phyloP scores from a whole-genome alignment of 2,329 filamentous ascomycete species.

The Cladosporium oxysporum region DNA sequence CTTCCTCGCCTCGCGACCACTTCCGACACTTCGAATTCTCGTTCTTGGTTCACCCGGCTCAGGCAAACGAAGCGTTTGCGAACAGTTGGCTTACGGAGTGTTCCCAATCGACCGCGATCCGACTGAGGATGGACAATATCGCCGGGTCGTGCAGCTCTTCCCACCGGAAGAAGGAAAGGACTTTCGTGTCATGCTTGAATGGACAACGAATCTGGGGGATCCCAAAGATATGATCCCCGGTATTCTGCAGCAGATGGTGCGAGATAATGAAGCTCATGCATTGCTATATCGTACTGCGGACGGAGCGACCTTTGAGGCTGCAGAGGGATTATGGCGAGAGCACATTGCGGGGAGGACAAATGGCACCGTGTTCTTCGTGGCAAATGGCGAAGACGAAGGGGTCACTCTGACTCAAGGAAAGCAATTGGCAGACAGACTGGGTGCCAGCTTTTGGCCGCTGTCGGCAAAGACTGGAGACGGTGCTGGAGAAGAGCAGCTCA shows the following conservation, averaged over 20 bases:
- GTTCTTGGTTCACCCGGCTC: not conserved
- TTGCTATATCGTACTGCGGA: not conserved
- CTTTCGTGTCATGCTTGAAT: not conserved
- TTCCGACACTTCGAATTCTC: not conserved
- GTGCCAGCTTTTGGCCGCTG: not conserved
- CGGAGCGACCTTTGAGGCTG: not conserved
- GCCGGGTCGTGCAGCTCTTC: not conserved
- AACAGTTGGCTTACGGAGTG: not conserved
- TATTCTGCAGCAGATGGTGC: not conserved
- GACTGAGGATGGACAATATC: not conserved
- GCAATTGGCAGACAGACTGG: not conserved
- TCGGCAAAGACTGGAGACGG: not conserved
- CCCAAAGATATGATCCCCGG: not conserved
- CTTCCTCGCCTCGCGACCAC: not conserved
- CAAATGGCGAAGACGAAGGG: not conserved
- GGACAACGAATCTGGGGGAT: not conserved
- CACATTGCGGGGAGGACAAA: not conserved
- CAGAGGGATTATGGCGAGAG: not conserved
- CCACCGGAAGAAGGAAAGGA: not conserved
- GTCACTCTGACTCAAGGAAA: not conserved
- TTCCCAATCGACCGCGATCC: not conserved
- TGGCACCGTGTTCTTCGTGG: not conserved
- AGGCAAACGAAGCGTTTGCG: not conserved
- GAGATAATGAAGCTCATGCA: not conserved
- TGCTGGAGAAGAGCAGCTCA: not conserved